Evolutionary conservation across 768 basidiomycete genomes (phyloP).

Genomic region (Phaeotremella fagi): DNA sequence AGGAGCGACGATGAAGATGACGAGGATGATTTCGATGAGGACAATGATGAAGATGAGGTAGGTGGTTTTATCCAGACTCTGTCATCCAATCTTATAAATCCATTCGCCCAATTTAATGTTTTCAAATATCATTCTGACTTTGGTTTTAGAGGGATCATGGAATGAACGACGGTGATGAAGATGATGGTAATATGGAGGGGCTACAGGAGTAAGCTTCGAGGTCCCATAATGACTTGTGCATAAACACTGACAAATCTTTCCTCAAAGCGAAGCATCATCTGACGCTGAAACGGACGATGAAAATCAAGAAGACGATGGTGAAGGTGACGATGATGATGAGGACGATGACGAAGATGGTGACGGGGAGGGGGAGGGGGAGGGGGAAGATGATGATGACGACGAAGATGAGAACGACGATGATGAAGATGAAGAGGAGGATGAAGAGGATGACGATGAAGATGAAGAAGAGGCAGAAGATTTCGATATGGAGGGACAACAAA

Average conservation of each 20-base stretch:
- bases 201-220: conserved; percentile 18
- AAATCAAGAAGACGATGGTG: conserved; percentile 51
- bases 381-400: conserved; percentile 24
- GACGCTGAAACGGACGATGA: conserved; percentile 50
- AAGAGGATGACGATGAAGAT: conserved; percentile 22
- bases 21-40: conserved; percentile 55
- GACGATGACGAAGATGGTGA: conserved; percentile 27
- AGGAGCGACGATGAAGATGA: conserved; percentile 55
- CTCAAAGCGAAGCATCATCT: conserved; percentile 8
- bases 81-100: not conserved
- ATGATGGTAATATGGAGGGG: conserved; percentile 53
- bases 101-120: too few relatives aligned
- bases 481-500: too few relatives aligned
- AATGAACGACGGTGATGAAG: conserved; percentile 50
- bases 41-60: conserved; percentile 68
- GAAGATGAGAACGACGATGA: conserved; percentile 33
- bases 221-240: not conserved
- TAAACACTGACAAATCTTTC: not conserved
- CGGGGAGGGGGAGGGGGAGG: conserved; percentile 24
- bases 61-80: conserved; percentile 32
- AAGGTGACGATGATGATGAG: conserved; percentile 5
- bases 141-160: conserved; percentile 51
- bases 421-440: conserved; percentile 24
- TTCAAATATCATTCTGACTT: not conserved
- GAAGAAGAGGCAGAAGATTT: too few relatives aligned